Base-by-base conservation (phyloP, 1,284 basidiomycete genomes). In the Flammula alnicola region DNA sequence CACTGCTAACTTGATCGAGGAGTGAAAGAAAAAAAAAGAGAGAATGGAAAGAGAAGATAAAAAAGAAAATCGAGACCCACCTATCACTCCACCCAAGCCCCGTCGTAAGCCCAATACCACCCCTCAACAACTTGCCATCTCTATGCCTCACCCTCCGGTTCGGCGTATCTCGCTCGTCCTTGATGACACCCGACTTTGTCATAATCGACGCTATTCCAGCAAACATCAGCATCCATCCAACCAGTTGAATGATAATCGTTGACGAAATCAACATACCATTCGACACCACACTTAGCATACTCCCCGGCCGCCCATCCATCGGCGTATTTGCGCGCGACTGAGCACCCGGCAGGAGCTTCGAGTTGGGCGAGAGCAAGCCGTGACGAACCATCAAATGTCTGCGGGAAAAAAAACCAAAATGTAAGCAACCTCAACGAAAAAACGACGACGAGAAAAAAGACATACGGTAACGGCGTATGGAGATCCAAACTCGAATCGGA, bases 1-100 rank as follows among this genome's bases (percentile, higher is more conserved):
- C n/a, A n/a, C n/a, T n/a, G n/a, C n/a, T n/a, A n/a, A n/a, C n/a
- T n/a, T n/a, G n/a, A n/a, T n/a, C n/a, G n/a, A n/a, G n/a, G n/a
- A n/a, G n/a, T n/a, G n/a, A 20, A 32, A 22, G 40, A 37, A 9
- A 37, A 31, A 19, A 22, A n/a, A 31, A 25, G 31, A 33, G 4
- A 44, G 10, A 54, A 19, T 5, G 12, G 16, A 32, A 52, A 35
- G 16, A 35, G 8, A 19, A 30, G 3, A 10, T 6, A 44, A 38
- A 12, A 9, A 51, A 12, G 10, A 29, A 46, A 35, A 38, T 45
- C 26, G 37, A 46, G 36, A 68, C 77, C 10, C 35, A 86, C 86
- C 84, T 88, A 62, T 91, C 89, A 62, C 86, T 89, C 89, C 88
- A 92, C 0, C 88, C 88, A 12, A 92, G 71, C 0, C 88, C 88